These are phyloP conservation scores for Tilletia indica DNA, from an alignment of 1,284 basidiomycete species.

Conservation along the genomic window DNA sequence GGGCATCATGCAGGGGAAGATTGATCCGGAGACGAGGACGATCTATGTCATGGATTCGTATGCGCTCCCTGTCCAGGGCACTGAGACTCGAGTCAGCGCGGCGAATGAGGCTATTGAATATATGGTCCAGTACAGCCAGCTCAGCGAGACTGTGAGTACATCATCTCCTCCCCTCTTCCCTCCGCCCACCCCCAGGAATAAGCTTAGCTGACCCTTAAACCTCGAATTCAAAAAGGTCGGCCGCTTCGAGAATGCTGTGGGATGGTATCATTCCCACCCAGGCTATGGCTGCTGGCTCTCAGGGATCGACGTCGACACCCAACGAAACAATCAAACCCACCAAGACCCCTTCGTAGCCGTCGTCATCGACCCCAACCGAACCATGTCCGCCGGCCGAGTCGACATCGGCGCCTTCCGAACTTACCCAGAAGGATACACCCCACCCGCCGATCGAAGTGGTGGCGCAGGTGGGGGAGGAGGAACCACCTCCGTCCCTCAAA, in stretches of 20 bases:
- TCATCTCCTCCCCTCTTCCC: neutral
- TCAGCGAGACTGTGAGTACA: constrained; percentile 68
- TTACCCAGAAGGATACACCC: constrained; percentile 69
- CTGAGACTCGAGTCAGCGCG: constrained; percentile 96
- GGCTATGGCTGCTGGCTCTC: constrained; percentile 97
- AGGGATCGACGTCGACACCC: constrained; percentile 93
- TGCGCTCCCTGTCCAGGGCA: constrained; percentile 95
- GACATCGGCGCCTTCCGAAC: constrained; percentile 98
- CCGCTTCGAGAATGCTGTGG: constrained; percentile 81
- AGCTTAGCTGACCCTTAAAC: constrained; percentile 1
- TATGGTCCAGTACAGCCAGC: constrained; percentile 89
- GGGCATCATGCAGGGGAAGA: constrained; percentile 98
- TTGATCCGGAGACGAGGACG: constrained; percentile 78
- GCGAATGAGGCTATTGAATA: constrained; percentile 95
- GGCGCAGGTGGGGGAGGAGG: neutral
- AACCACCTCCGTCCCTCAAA: constrained; percentile 68
- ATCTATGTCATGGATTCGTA: constrained; percentile 83
- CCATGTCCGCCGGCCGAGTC: constrained; percentile 93
- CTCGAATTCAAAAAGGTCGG: constrained; percentile 64
- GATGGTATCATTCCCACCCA: constrained; percentile 99
- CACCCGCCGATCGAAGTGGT: constrained; percentile 20
- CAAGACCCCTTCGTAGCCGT: constrained; percentile 97
- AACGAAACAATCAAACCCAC: constrained; percentile 88
- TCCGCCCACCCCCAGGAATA: constrained; percentile 1
- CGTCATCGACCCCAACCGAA: constrained; percentile 96